Evolutionary conservation across 805 yeast genomes (phyloP), one percentile per base, ranked within the genome.

Genomic region (Diddensiella santjacobensis): DNA sequence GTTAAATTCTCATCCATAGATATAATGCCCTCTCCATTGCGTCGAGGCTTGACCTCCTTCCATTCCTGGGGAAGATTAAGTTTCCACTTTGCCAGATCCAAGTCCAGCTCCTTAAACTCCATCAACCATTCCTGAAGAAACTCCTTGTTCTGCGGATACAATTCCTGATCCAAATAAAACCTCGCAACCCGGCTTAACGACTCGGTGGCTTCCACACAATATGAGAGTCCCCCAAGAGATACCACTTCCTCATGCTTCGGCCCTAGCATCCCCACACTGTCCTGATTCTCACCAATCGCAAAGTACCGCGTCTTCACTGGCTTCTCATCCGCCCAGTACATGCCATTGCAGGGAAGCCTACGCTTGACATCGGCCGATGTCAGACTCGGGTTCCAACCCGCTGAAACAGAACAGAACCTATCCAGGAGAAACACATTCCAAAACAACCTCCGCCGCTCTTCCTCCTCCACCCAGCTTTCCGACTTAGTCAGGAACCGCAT

Each of bases 381-480:
- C 40, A 51, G 30, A 33, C 54, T 51, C 1, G 54, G 45, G 33
- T 51, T 51, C 54, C 54, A 51, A 6, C 54, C 54, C 8, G 54
- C 47, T 13, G 52, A 22, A 2, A 49, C 54, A 20, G 54, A 51
- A 31, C 54, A 51, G 44, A 51, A 51, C 40, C 54, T 43, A 24
- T 51, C 54, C 33, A 51, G 22, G 22, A 51, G 22, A 37, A 51
- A 51, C 2, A 51, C 43, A 29, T 39, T 33, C 54, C 54, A 51
- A 26, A 51, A 51, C 3, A 51, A 31, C 4, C 54, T 22, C 17
- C 54, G 3, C 26, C 52, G 41, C 22, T 43, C 49, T 35, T 51
- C 54, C 30, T 36, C 42, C 22, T 51, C 54, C 6, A 38, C 31
- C 42, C 53, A 45, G 26, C 23, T 44, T 8, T 20, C 19, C 3